phyloP scores from a whole-genome alignment of 371 early-diverging fungal species.

The Mortierella sp. region DNA sequence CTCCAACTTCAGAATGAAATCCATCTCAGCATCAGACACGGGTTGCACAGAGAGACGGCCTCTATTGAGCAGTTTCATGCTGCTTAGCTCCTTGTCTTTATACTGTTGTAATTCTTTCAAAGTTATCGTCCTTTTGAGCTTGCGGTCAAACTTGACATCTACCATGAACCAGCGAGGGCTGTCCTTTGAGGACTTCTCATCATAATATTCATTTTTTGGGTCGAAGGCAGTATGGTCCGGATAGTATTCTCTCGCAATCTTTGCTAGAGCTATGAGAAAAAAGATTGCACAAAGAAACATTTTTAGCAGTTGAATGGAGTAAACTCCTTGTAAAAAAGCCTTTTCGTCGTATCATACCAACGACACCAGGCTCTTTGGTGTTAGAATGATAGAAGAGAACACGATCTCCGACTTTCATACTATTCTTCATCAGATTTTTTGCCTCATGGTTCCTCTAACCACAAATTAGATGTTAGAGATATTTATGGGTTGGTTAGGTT shows the following conservation, averaged over 20 bases:
- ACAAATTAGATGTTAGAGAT: background rate
- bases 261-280: conserved; percentile 24
- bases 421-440: conserved; percentile 73
- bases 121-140: conserved; percentile 64
- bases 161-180: conserved; percentile 82
- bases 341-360: conserved; percentile 60
- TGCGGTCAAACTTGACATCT: conserved; percentile 74
- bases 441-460: conserved; percentile 75
- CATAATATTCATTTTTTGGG: conserved; percentile 72
- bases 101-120: conserved; percentile 70
- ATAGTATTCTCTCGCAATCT: conserved; percentile 69
- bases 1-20: conserved; percentile 65
- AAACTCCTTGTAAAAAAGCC: too few species aligned
- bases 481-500: background rate
- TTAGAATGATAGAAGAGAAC: conserved; percentile 82
- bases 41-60: conserved; percentile 79
- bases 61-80: conserved; percentile 72
- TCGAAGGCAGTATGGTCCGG: conserved; percentile 78
- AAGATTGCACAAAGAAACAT: too few species aligned
- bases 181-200: conserved; percentile 66
- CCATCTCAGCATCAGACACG: conserved; percentile 66
- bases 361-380: conserved; percentile 78
- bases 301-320: too few species aligned
- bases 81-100: conserved; percentile 58
- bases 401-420: conserved; percentile 73